phyloP scores from a whole-genome alignment of 2,329 filamentous ascomycete genomes.

The Aureobasidium sp. region DNA sequence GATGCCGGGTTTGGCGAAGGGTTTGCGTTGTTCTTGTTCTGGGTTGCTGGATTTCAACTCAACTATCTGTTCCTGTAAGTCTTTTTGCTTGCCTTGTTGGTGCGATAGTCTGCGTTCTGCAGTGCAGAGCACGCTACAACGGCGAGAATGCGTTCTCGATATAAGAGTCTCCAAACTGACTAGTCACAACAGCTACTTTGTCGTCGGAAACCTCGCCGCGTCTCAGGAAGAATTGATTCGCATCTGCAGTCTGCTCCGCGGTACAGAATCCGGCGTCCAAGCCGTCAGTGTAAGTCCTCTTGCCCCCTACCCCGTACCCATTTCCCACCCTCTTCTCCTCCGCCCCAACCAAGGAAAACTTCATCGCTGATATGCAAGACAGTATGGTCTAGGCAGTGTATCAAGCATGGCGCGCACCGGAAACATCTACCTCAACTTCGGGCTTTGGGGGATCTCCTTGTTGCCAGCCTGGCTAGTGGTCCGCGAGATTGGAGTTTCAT shows the following conservation, averaged over 20 bases:
- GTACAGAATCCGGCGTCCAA: slow-evolving; percentile 66
- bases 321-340: too few relatives aligned
- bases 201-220: slow-evolving; percentile 59
- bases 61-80: slow-evolving; percentile 65
- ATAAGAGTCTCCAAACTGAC: background rate
- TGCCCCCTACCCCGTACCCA: too few relatives aligned
- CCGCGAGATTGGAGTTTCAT: slow-evolving; percentile 44
- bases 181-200: slow-evolving; percentile 51
- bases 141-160: too few relatives aligned
- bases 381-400: slow-evolving; percentile 59
- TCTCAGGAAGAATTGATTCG: slow-evolving; percentile 59
- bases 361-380: too few relatives aligned
- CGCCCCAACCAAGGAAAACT: too few relatives aligned
- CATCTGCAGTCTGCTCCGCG: slow-evolving; percentile 60
- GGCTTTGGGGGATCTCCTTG: slow-evolving; percentile 58
- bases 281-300: slow-evolving; percentile 53
- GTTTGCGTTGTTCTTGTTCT: slow-evolving; percentile 62
- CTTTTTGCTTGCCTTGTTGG: background rate
- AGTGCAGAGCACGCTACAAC: too few relatives aligned
- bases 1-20: slow-evolving; percentile 56
- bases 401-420: slow-evolving; percentile 58
- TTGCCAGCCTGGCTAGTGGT: slow-evolving; percentile 62
- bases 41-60: slow-evolving; percentile 61
- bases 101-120: too few relatives aligned
- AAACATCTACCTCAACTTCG: slow-evolving; percentile 64